These are phyloP conservation scores for Rubus idaeus DNA, from an alignment of 306 rosid species.

Conservation along the genomic window DNA sequence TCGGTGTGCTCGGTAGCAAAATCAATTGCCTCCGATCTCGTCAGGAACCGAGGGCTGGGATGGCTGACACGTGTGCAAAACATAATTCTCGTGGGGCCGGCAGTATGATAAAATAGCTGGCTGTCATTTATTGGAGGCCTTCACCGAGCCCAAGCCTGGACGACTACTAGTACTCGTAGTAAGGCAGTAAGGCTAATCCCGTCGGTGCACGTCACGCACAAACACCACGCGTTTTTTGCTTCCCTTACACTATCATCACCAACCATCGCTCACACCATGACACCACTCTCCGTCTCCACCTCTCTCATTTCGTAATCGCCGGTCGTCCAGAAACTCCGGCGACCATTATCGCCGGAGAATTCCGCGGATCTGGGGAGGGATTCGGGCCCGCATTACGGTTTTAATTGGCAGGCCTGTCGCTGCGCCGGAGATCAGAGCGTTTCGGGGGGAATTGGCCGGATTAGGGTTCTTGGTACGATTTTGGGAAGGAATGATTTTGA, in stretches of 20 bases:
- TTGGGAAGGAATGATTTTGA: too few relatives aligned
- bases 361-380: background rate
- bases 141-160: too few relatives aligned
- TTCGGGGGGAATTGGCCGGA: background rate
- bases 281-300: slow-evolving; percentile 17
- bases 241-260: background rate
- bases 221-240: slow-evolving; percentile 18
- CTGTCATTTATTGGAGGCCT: slow-evolving; percentile 52
- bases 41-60: background rate
- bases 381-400: slow-evolving; percentile 20
- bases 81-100: slow-evolving; percentile 33
- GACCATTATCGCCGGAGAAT: background rate
- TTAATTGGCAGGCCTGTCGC: background rate
- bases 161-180: too few relatives aligned
- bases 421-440: slow-evolving; percentile 15
- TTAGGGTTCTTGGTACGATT: too few relatives aligned
- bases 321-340: slow-evolving; percentile 16
- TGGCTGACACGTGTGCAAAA: slow-evolving; percentile 15
- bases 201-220: slow-evolving; percentile 39
- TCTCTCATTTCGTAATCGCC: slow-evolving; percentile 8
- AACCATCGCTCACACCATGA: background rate
- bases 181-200: background rate
- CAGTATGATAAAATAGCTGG: slow-evolving; percentile 30
- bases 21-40: background rate
- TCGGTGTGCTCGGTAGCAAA: slow-evolving; percentile 40